A percentile compares a stretch with the other conserved stretches of the same genome.
Evolutionary conservation across 2,329 filamentous ascomycete genomes (phyloP).

Genomic region (Diaporthe destruens): DNA sequence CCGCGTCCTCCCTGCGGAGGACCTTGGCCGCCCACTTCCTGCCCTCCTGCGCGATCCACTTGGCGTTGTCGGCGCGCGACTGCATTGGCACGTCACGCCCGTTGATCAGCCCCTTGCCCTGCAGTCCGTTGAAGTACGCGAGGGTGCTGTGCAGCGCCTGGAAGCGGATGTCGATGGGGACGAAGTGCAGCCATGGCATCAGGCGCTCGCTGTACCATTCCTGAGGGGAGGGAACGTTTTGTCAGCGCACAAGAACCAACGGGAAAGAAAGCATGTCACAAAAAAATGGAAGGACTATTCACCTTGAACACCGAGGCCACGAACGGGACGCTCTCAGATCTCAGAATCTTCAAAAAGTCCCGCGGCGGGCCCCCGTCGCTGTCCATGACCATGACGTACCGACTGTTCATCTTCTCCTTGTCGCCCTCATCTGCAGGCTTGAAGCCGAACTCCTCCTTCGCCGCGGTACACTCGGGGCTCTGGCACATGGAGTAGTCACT

Average conservation of each 20-base stretch:
- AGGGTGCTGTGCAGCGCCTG: conserved; percentile 81
- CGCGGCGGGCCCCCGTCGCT: conserved; percentile 74
- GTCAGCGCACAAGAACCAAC: neutral
- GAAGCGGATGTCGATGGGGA: conserved; percentile 80
- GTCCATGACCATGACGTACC: conserved; percentile 80
- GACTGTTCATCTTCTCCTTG: conserved; percentile 69
- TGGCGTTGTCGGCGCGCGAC: conserved; percentile 64
- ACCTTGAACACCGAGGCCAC: conserved; percentile 76
- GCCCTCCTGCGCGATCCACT: conserved; percentile 76
- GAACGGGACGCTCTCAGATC: conserved; percentile 76
- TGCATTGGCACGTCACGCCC: conserved; percentile 62
- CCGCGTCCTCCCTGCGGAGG: conserved; percentile 79
- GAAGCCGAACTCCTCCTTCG: conserved; percentile 65
- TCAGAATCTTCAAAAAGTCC: conserved; percentile 72
- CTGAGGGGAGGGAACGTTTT: neutral
- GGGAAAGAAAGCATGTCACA: too few species aligned
- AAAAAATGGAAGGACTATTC: neutral
- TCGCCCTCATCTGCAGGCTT: conserved; percentile 57
- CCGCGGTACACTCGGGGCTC: conserved; percentile 59
- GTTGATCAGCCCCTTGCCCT: conserved; percentile 57
- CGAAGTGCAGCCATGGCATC: conserved; percentile 83
- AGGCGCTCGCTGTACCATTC: conserved; percentile 85
- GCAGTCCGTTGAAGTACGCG: conserved; percentile 77
- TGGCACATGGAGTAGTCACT: conserved; percentile 69
- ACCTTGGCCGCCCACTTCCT: conserved; percentile 73